Evolutionary conservation across 768 basidiomycete species (phyloP).

Genomic region (Termitomyces sp.): DNA sequence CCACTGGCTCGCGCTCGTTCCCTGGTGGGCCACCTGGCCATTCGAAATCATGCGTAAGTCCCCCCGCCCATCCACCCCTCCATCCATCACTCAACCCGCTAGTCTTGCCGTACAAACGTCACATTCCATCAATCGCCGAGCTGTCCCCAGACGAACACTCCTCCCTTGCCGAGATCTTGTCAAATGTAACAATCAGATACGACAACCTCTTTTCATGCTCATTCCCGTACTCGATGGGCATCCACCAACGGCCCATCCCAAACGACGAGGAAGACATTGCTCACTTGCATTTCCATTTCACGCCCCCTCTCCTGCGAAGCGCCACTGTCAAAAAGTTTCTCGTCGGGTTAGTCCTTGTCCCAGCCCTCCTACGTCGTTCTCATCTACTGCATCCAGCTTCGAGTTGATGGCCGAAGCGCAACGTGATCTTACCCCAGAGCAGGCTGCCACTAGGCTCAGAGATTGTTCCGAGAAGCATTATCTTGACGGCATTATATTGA

Average conservation of each 20-base stretch:
- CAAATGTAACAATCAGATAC: slow-evolving; percentile 57
- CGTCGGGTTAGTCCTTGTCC: slow-evolving; percentile 57
- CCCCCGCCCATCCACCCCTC: background rate
- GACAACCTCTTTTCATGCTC: slow-evolving; percentile 81
- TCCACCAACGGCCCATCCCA: slow-evolving; percentile 78
- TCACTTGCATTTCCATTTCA: slow-evolving; percentile 84
- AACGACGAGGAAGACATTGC: slow-evolving; percentile 47
- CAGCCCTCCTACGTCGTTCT: background rate
- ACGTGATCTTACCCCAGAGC: slow-evolving; percentile 84
- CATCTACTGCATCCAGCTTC: slow-evolving; percentile 40
- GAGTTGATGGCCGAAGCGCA: slow-evolving; percentile 91
- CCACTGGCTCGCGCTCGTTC: slow-evolving; percentile 80
- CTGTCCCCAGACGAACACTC: slow-evolving; percentile 55
- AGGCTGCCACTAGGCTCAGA: slow-evolving; percentile 67
- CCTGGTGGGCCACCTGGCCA: slow-evolving; percentile 97
- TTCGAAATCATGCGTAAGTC: slow-evolving; percentile 73
- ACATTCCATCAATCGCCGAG: slow-evolving; percentile 65
- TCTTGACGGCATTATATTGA: no score
- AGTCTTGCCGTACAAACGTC: slow-evolving; percentile 77
- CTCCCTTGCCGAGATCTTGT: slow-evolving; percentile 65
- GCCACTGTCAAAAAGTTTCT: slow-evolving; percentile 84
- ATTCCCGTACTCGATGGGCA: slow-evolving; percentile 93
- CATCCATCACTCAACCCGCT: background rate
- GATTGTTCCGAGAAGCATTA: slow-evolving; percentile 58
- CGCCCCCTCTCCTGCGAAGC: slow-evolving; percentile 78